Conservation (phyloP, 2,329 filamentous ascomycete species). For the Fusarium sp. region DNA sequence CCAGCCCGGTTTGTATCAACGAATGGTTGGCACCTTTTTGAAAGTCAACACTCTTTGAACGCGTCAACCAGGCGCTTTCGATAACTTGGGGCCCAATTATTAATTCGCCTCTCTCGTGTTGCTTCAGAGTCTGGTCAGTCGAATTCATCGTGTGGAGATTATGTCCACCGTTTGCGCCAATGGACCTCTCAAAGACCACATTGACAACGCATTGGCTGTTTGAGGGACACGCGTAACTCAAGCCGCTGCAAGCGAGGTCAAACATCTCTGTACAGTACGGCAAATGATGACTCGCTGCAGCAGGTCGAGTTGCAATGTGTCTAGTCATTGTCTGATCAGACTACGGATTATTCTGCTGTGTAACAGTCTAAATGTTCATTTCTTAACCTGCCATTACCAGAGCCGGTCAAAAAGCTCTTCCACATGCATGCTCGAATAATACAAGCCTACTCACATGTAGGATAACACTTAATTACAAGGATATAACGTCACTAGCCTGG, state of each 20-base stretch:
- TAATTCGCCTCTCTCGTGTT: conserved; percentile 2
- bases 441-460: background rate
- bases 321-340: conserved; percentile 3
- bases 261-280: conserved; percentile 7
- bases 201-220: conserved; percentile 14
- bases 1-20: background rate
- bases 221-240: conserved; percentile 42
- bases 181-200: background rate
- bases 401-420: background rate
- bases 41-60: background rate
- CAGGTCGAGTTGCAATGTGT: background rate
- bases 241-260: conserved; percentile 39
- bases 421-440: background rate
- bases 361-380: background rate
- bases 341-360: background rate
- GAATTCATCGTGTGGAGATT: conserved; percentile 5
- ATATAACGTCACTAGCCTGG: background rate
- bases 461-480: background rate
- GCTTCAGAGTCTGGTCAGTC: background rate
- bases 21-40: background rate
- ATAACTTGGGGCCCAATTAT: conserved; percentile 2
- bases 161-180: conserved; percentile 14
- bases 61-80: conserved; percentile 5
- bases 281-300: background rate
- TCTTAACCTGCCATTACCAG: background rate